Evolutionary conservation across 2,329 filamentous ascomycete species (phyloP).

Genomic region (Lachnellula subtilissima): DNA sequence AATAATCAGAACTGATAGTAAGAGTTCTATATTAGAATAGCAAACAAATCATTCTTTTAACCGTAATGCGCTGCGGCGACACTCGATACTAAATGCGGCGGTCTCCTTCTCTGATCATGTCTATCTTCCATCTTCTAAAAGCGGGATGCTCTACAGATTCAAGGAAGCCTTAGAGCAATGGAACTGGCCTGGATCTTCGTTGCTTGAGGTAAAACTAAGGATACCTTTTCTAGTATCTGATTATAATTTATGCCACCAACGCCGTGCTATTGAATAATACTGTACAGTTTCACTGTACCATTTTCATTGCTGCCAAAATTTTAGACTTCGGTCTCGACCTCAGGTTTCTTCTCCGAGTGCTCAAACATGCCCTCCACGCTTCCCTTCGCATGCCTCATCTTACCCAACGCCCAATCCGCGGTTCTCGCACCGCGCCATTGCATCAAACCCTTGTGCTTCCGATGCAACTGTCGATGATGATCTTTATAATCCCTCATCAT

Average conservation of each 20-base stretch:
- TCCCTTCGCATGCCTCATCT: conserved; percentile 46
- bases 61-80: too few species aligned
- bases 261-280: neutral
- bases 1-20: too few species aligned
- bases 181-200: too few species aligned
- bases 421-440: conserved; percentile 58
- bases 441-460: conserved; percentile 66
- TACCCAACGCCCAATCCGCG: conserved; percentile 54
- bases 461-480: conserved; percentile 55
- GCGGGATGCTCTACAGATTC: too few species aligned
- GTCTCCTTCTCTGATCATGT: too few species aligned
- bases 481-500: conserved; percentile 56
- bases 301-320: neutral
- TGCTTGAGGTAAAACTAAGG: too few species aligned
- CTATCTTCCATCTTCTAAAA: too few species aligned
- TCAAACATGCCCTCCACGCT: conserved; percentile 46
- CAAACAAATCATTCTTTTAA: too few species aligned
- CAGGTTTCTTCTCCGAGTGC: conserved; percentile 52
- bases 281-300: neutral
- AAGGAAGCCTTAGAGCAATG: too few species aligned
- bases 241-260: neutral
- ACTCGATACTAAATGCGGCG: too few species aligned
- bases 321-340: conserved; percentile 66
- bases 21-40: too few species aligned
- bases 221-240: neutral